Evolutionary conservation across 495 filamentous ascomycete species (phyloP).

Genomic region (Parathielavia appendiculata): DNA sequence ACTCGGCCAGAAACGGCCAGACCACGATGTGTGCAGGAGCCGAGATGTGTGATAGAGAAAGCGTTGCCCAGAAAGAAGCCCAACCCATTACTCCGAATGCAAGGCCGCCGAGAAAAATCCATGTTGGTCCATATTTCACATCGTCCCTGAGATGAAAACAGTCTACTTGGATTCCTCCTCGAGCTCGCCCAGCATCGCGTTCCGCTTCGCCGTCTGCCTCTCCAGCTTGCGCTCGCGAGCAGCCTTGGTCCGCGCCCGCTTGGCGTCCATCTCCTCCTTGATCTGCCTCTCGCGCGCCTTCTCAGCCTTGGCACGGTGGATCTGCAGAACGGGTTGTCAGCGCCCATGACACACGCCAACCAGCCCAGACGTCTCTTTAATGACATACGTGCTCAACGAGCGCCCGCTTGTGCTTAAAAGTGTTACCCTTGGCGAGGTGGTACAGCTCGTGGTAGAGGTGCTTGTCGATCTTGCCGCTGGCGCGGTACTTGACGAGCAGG

Average conservation of each 20-base stretch:
- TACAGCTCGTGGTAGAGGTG: constrained; percentile 99
- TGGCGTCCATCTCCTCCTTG: constrained; percentile 99
- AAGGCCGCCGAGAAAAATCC: constrained; percentile 46
- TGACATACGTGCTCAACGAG: constrained; percentile 97
- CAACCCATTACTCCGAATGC: constrained; percentile 54
- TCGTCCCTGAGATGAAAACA: constrained; percentile 23
- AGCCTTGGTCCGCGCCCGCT: constrained; percentile 99
- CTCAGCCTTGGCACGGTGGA: constrained; percentile 99
- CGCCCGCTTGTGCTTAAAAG: constrained; percentile 99
- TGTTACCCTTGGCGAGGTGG: constrained; percentile 99
- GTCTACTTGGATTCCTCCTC: constrained; percentile 54
- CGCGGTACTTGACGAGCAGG: constrained; percentile 98
- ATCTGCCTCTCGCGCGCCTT: constrained; percentile 86
- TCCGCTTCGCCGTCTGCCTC: constrained; percentile 83
- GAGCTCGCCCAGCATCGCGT: constrained; percentile 67
- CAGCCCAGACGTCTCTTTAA: background rate
- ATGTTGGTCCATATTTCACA: constrained; percentile 33
- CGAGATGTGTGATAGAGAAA: constrained; percentile 37
- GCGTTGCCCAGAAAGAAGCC: constrained; percentile 47
- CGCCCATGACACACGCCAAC: background rate
- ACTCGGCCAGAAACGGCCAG: constrained; percentile 11
- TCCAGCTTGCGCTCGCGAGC: constrained; percentile 93
- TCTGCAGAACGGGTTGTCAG: constrained; percentile 50
- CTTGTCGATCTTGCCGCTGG: constrained; percentile 99
- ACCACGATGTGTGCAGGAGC: constrained; percentile 28